Evolutionary conservation across 768 basidiomycete species (phyloP).

Genomic region (Xerocomellus amylosporus): DNA sequence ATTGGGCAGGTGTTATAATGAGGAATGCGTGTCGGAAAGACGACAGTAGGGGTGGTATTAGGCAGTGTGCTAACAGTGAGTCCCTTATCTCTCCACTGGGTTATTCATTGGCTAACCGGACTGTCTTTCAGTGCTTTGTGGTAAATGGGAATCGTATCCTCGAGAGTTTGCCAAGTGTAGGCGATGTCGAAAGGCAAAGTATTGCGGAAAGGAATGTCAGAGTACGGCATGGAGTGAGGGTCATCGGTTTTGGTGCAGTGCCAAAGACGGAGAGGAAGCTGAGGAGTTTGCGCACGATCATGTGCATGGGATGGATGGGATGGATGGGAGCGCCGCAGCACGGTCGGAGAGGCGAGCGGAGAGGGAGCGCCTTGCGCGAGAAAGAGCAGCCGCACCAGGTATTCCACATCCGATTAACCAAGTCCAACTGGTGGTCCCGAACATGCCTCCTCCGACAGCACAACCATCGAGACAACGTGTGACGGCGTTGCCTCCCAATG

Average conservation of each 20-base stretch:
- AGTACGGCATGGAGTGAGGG: slow-evolving; percentile 96
- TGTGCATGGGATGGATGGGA: slow-evolving; percentile 7
- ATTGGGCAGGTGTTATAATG: slow-evolving; percentile 99
- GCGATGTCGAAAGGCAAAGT: slow-evolving; percentile 95
- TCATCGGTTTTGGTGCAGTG: slow-evolving; percentile 92
- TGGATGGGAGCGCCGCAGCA: slow-evolving; percentile 14
- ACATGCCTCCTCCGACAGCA: slow-evolving; percentile 14
- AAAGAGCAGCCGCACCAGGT: slow-evolving; percentile 19
- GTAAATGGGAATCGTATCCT: slow-evolving; percentile 88
- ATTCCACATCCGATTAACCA: slow-evolving; percentile 14
- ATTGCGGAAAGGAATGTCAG: slow-evolving; percentile 97
- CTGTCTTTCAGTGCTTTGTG: slow-evolving; percentile 73
- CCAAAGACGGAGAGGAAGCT: slow-evolving; percentile 51
- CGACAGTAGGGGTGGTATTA: slow-evolving; percentile 84
- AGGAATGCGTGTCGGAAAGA: slow-evolving; percentile 98
- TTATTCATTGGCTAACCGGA: neutral
- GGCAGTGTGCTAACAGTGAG: slow-evolving; percentile 96
- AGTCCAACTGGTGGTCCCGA: slow-evolving; percentile 11
- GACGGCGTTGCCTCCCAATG: slow-evolving; percentile 28
- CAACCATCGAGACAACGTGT: slow-evolving; percentile 29
- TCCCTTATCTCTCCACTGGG: slow-evolving; percentile 13
- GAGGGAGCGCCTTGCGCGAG: slow-evolving; percentile 33
- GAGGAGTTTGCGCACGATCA: slow-evolving; percentile 33
- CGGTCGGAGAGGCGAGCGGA: slow-evolving; percentile 38
- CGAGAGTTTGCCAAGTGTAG: slow-evolving; percentile 97